These are phyloP conservation scores for Pythium plurisporium DNA, from an alignment of 352 stramenopile species.

Conservation along the genomic window DNA sequence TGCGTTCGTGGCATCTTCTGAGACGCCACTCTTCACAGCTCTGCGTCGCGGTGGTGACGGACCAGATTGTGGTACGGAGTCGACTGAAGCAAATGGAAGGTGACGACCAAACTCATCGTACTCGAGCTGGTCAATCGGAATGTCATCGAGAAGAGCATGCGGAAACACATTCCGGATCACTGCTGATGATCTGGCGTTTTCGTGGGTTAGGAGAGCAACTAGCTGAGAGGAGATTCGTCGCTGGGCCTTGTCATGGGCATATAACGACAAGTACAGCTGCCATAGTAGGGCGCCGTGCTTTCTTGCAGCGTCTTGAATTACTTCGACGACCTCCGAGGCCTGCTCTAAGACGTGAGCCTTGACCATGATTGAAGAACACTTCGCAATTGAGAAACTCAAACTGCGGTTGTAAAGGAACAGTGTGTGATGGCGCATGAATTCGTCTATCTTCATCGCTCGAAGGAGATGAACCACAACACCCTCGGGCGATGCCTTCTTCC, in stretches of 20 bases:
- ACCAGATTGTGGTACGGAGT: conserved; percentile 28
- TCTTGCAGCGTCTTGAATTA: conserved; percentile 84
- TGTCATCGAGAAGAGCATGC: conserved; percentile 72
- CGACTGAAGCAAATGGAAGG: conserved; percentile 40
- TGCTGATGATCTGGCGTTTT: conserved; percentile 79
- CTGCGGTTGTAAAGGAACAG: conserved; percentile 85
- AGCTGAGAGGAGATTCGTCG: conserved; percentile 83
- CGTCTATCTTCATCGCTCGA: conserved; percentile 78
- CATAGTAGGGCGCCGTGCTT: conserved; percentile 80
- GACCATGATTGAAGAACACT: conserved; percentile 83
- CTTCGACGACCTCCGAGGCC: conserved; percentile 77
- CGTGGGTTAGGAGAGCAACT: conserved; percentile 79
- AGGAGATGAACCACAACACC: conserved; percentile 66
- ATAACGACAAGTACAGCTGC: conserved; percentile 81
- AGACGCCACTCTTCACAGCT: conserved; percentile 26
- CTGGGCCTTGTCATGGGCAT: conserved; percentile 80
- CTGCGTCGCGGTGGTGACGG: conserved; percentile 39
- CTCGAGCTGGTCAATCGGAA: conserved; percentile 64
- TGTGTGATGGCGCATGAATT: conserved; percentile 83
- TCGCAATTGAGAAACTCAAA: conserved; percentile 80
- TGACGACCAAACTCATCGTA: conserved; percentile 83
- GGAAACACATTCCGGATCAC: conserved; percentile 84
- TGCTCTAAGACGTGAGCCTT: conserved; percentile 87
- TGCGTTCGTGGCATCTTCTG: conserved; percentile 56
- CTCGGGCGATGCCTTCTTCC: conserved; percentile 83